Base-by-base conservation (phyloP, 2,329 filamentous ascomycete species). In the Cladosporium sp. region DNA sequence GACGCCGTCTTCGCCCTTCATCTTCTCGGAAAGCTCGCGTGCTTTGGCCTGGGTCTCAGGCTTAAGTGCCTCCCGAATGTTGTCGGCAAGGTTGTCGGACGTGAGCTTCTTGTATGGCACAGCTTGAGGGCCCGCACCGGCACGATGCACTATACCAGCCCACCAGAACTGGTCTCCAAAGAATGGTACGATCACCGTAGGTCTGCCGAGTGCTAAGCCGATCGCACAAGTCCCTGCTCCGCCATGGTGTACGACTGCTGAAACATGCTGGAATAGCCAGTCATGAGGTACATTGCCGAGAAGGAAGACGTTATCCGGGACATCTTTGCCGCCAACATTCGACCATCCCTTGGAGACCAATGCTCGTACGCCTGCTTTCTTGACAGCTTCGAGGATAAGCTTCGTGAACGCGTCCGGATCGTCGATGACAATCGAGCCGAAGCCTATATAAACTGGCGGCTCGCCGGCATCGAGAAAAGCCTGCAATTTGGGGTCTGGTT, bases 371-470 rank as follows among this genome's bases (percentile, higher is more conserved):
- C 79, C 80, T 6, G 73, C 70, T 32, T 64, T 68, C 54, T 78
- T 75, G 3, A 91, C 77, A 0, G 88, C 88, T 15, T 87, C 83
- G 53, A 91, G 87, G 4, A 92, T 87, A 60, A 85, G 79, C 10
- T 77, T 74, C 0, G 88, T 91, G 70, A 91, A 80, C 0, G 76
- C 81, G 56, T 87, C 81, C 0, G 88, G 86, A 60, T 91, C 84
- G 50, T 91, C 86, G 0, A 91, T 84, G 2, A 92, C 88, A 50
- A 91, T 92, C 0, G 86, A 90, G 0, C 89, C 89, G 65, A 92
- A 92, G 0, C 89, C 89, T 60, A 92, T 88, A 66, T 92, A 92
- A 0, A 92, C 80, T 0, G 89, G 89, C 4, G 87, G 83, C 1
- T 86, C 82, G 0, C 89, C 88, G 24, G 78, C 79, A 12, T 78